Percentiles rank a stretch among this genome's conserved stretches.
These are phyloP conservation scores for Fusarium sp. DNA, from an alignment of 2,329 filamentous ascomycete species.

Conservation along the genomic window DNA sequence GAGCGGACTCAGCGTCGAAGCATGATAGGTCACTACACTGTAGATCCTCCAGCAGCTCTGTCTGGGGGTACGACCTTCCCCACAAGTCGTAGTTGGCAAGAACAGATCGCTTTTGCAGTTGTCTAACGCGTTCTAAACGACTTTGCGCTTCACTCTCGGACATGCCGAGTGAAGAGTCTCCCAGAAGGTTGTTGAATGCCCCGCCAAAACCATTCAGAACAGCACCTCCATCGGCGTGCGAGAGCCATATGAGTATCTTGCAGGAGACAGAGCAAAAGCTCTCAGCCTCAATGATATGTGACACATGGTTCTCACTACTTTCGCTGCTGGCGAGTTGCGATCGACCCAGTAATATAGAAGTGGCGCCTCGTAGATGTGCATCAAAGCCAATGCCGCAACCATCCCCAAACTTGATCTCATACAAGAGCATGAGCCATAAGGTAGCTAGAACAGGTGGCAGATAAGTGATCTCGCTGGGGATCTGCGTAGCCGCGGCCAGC, in stretches of 20 bases:
- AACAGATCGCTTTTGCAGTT: neutral
- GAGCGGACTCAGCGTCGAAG: neutral
- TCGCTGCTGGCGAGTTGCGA: too few species aligned
- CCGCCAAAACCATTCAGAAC: neutral
- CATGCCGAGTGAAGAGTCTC: neutral
- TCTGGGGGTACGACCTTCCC: neutral
- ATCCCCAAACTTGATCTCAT: neutral
- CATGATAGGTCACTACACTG: neutral
- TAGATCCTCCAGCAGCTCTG: neutral
- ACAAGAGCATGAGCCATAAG: neutral
- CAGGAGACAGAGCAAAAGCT: neutral
- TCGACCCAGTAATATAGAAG: neutral
- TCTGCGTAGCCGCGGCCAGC: neutral
- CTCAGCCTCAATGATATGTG: neutral
- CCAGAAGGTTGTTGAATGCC: neutral
- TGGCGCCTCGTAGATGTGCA: neutral
- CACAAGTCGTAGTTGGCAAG: neutral
- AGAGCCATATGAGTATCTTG: neutral
- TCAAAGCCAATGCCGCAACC: neutral
- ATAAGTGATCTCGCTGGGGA: neutral
- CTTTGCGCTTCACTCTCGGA: neutral
- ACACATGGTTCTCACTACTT: fast-evolving
- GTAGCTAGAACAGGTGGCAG: neutral
- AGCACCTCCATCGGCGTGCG: neutral
- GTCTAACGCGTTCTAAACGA: neutral